phyloP scores from a whole-genome alignment of 164 flowering plant genomes.

The Cinnamomum micranthum region DNA sequence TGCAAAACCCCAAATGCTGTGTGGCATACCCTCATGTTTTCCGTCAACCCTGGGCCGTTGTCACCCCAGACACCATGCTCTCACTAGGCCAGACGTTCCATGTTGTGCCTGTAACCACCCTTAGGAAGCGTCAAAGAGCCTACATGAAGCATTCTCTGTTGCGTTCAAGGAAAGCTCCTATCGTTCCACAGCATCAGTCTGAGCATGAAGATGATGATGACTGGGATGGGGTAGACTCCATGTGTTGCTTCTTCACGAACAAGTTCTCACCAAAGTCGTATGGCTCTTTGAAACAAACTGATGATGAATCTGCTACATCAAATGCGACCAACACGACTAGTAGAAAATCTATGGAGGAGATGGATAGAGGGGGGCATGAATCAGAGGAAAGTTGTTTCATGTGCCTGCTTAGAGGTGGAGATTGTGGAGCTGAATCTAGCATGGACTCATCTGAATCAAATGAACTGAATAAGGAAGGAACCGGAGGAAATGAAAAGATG shows the following conservation, averaged over 20 bases:
- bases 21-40: conserved; percentile 52
- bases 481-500: background rate
- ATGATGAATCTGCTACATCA: background rate
- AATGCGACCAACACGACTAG: background rate
- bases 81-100: conserved; percentile 48
- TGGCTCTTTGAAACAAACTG: conserved; percentile 9
- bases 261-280: conserved; percentile 6
- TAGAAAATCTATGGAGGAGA: background rate
- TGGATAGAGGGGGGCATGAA: background rate
- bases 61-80: conserved; percentile 44
- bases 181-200: background rate
- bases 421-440: background rate
- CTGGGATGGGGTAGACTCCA: background rate
- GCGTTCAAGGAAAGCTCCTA: background rate
- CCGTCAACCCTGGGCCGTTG: conserved; percentile 45
- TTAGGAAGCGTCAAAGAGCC: conserved; percentile 40
- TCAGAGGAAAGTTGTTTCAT: background rate
- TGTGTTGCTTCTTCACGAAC: conserved; percentile 25
- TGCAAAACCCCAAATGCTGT: conserved; percentile 50
- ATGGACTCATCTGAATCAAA: conserved; percentile 15
- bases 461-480: conserved; percentile 9
- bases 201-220: background rate
- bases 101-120: conserved; percentile 50
- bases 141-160: conserved; percentile 12
- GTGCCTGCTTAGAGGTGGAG: conserved; percentile 18